Evolutionary conservation across 352 stramenopile genomes (phyloP).

Genomic region (Globisporangium carolinianum): DNA sequence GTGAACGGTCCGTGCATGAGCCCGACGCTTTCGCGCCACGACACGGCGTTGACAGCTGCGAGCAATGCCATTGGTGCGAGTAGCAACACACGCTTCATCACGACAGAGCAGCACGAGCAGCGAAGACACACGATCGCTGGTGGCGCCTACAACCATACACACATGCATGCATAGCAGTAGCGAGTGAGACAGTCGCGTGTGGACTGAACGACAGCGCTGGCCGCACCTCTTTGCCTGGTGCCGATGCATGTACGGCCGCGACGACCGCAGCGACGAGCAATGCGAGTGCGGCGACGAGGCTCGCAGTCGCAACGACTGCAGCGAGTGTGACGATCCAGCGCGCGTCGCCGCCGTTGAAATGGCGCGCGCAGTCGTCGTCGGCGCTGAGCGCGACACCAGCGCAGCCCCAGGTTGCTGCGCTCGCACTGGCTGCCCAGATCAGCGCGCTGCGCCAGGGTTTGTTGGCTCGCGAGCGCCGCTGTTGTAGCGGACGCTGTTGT

Average conservation of each 20-base stretch:
- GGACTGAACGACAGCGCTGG: background rate
- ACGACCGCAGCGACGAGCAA: background rate
- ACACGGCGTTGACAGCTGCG: slow-evolving; percentile 12
- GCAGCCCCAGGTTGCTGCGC: background rate
- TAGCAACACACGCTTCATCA: slow-evolving; percentile 26
- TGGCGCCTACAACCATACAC: slow-evolving; percentile 14
- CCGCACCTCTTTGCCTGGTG: slow-evolving; percentile 17
- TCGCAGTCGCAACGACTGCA: background rate
- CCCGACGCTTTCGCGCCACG: slow-evolving; percentile 19
- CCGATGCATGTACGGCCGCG: background rate
- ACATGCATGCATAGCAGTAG: background rate
- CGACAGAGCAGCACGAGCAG: slow-evolving; percentile 44
- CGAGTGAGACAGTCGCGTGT: background rate
- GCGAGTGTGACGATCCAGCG: slow-evolving; percentile 2
- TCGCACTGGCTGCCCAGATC: background rate
- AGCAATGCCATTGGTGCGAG: slow-evolving; percentile 23
- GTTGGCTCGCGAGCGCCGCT: no score
- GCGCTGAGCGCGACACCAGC: background rate
- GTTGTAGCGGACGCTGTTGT: background rate
- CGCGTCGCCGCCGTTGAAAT: background rate
- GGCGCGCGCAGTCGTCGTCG: background rate
- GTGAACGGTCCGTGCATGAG: background rate
- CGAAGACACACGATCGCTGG: slow-evolving; percentile 35
- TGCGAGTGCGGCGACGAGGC: background rate
- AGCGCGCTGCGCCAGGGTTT: background rate